Evolutionary conservation across 495 filamentous ascomycete genomes (phyloP).

Genomic region (Delitschia confertaspora): DNA sequence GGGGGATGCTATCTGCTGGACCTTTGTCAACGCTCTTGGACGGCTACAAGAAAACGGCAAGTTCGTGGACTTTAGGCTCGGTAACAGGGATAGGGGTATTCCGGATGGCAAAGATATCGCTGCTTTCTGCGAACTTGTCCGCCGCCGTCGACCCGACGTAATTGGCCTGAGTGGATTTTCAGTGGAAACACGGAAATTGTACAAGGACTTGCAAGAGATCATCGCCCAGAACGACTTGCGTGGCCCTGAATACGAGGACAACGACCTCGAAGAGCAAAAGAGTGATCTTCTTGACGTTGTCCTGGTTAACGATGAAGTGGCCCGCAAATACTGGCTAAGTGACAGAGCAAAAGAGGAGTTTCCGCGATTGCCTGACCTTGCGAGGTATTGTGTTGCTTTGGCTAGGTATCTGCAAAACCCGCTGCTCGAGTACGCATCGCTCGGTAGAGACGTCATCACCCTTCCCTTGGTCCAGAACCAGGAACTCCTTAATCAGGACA

Average conservation of each 20-base stretch:
- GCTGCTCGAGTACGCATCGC: conserved; percentile 86
- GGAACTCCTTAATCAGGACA: conserved; percentile 75
- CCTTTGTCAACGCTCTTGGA: conserved; percentile 87
- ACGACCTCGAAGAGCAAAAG: conserved; percentile 53
- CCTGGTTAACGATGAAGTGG: conserved; percentile 92
- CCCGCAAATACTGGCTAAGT: conserved; percentile 85
- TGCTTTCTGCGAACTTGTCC: conserved; percentile 62
- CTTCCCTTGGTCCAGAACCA: conserved; percentile 84
- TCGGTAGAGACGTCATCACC: conserved; percentile 79
- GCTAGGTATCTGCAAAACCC: conserved; percentile 89
- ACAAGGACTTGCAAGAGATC: conserved; percentile 66
- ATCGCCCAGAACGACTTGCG: conserved; percentile 64
- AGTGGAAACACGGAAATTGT: conserved; percentile 73
- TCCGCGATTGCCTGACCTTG: conserved; percentile 63
- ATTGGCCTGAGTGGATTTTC: conserved; percentile 86
- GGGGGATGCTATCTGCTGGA: conserved; percentile 78
- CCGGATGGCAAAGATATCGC: conserved; percentile 53
- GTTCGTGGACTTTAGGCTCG: conserved; percentile 62
- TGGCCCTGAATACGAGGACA: conserved; percentile 63
- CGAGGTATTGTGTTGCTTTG: conserved; percentile 79
- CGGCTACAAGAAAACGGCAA: conserved; percentile 80
- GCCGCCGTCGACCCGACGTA: conserved; percentile 75
- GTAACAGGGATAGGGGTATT: conserved; percentile 58
- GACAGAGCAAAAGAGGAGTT: conserved; percentile 72
- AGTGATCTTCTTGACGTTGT: conserved; percentile 74